phyloP scores from a whole-genome alignment of 495 filamentous ascomycete species.

The Neurospora tetraspora region DNA sequence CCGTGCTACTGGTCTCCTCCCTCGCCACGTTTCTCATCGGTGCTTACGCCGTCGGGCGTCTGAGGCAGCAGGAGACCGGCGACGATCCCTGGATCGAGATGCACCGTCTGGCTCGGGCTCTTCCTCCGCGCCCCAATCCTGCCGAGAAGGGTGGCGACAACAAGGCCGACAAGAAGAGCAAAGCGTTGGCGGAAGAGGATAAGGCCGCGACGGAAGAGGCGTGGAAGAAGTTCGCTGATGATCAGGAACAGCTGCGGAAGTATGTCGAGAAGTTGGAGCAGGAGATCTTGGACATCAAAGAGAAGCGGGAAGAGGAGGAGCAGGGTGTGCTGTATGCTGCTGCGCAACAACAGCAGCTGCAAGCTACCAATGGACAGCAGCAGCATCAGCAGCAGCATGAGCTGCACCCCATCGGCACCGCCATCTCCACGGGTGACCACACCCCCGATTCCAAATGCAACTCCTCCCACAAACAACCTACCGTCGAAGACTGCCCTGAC shows the following conservation, averaged over 20 bases:
- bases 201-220: neutral
- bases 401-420: neutral
- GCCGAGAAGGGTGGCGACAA: neutral
- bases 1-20: conserved; percentile 1
- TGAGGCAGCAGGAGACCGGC: neutral
- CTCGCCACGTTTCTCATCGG: neutral
- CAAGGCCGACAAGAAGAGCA: neutral
- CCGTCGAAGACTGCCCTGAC: neutral
- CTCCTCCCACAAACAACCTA: neutral
- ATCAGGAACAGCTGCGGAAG: conserved; percentile 6
- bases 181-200: neutral
- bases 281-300: conserved; percentile 7
- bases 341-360: neutral
- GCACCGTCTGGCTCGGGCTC: conserved; percentile 5
- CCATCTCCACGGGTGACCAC: neutral
- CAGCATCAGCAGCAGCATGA: neutral
- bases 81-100: conserved; percentile 15
- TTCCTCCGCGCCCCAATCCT: conserved; percentile 5
- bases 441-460: neutral
- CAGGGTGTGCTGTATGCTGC: neutral
- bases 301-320: neutral
- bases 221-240: conserved; percentile 9
- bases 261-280: conserved; percentile 15
- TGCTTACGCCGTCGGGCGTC: neutral
- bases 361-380: neutral